Evolutionary conservation across 164 flowering plant genomes (phyloP), one percentile per base, ranked within the genome.

Genomic region (Stephania japonica): DNA sequence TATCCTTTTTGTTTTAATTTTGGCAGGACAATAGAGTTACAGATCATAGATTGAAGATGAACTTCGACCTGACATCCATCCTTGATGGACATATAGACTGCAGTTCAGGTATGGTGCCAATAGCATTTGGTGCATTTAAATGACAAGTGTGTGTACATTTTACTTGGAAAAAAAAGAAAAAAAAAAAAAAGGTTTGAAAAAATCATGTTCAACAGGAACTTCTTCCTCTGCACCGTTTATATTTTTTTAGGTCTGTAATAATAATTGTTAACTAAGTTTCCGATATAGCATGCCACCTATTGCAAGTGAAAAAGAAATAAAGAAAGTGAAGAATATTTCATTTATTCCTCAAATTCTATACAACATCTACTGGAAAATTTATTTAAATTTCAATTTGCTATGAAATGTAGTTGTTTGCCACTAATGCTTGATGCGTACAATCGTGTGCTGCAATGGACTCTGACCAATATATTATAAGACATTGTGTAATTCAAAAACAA

Each of bases 1-100:
- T 38, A 23, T 38, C 16, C 18, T 23, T 50, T 66, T 56, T 4
- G 74, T 25, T 65, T 62, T n/a, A 70, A 70, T 70, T 82, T 53
- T 64, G 65, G 43, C 77, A 96, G 99, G 99, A 96, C 82, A 96
- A 89, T 43, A 85, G 99, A 77, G 99, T 95, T 25, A 95, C 98
- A 2, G 99, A 95, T 74, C 99, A 95, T 75, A 79, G 98, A 76
- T 74, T 96, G 71, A 96, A 93, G 88, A 88, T 89, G 91, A 93
- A 96, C 85, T 96, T 90, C 80, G 95, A 85, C 82, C 93, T 93
- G 65, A 89, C 92, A 42, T 89, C 97, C 70, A 93, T 96, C 75
- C 90, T 93, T 7, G 86, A 88, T 21, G 99, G 98, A 38, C 90
- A 89, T 69, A 84, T 95, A 24, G 80, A 81, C 85, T 32, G 94